A percentile compares a stretch with the other conserved stretches of the same genome.
These are phyloP conservation scores for Hypoxylon sp. DNA, from an alignment of 2,329 filamentous ascomycete genomes.

Conservation along the genomic window DNA sequence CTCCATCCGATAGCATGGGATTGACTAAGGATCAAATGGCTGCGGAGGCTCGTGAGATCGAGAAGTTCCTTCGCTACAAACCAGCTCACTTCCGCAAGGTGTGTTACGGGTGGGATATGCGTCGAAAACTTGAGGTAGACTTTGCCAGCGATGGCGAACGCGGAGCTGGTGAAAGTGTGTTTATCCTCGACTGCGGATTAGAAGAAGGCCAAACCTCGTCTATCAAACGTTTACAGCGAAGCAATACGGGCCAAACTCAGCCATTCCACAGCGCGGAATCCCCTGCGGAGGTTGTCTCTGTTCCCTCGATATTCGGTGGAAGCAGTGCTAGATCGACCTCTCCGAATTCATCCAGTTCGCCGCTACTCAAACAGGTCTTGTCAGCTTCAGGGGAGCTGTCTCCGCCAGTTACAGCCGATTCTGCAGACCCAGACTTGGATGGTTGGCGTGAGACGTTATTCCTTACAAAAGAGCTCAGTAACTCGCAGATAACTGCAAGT, in stretches of 20 bases:
- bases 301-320: conserved; percentile 52
- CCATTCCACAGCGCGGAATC: conserved; percentile 15
- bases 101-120: conserved; percentile 94
- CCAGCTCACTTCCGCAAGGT: conserved; percentile 82
- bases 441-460: conserved; percentile 76
- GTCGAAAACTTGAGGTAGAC: conserved; percentile 84
- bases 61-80: conserved; percentile 77
- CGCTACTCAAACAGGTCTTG: conserved; percentile 40
- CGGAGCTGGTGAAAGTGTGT: conserved; percentile 79
- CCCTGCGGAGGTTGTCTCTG: conserved; percentile 19
- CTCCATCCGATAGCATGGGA: conserved; percentile 79
- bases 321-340: conserved; percentile 37
- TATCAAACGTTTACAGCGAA: conserved; percentile 61
- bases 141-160: conserved; percentile 85
- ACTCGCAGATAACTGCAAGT: conserved; percentile 74
- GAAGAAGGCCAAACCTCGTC: conserved; percentile 65
- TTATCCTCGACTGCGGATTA: conserved; percentile 80
- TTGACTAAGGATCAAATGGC: conserved; percentile 76
- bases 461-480: conserved; percentile 69
- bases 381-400: conserved; percentile 46
- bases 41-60: conserved; percentile 85
- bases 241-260: conserved; percentile 37
- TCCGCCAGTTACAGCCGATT: conserved; percentile 33
- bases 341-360: conserved; percentile 40
- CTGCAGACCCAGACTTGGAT: conserved; percentile 56